Evolutionary conservation across 2,329 filamentous ascomycete genomes (phyloP), one percentile per base, ranked within the genome.

Genomic region (Cadophora sp.): DNA sequence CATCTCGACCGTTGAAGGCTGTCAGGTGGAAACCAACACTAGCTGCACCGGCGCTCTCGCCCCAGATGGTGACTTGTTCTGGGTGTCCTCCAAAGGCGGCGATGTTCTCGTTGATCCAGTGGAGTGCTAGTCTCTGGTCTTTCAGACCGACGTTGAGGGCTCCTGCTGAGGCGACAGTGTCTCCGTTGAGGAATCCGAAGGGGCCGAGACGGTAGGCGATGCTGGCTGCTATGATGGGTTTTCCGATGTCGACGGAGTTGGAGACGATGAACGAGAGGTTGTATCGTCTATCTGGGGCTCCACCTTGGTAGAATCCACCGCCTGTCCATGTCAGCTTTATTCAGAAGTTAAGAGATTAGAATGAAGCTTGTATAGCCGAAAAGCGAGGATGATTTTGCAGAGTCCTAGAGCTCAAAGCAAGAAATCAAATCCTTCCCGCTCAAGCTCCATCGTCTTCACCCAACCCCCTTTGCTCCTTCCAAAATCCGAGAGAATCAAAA

Each of bases 171-270:
- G 81, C 79, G 18, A 86, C 81, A 64, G 84, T 71, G 14, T 78
- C 77, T 1, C 85, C 87, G 22, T 85, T 83, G 58, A 91, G 77
- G 78, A 94, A 93, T 0, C 91, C 91, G 73, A 92, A 80, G 1
- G 85, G 83, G 3, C 87, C 86, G 41, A 91, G 83, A 5, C 90
- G 83, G 75, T 91, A 87, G 76, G 84, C 85, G 73, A 89, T 83
- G 74, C 82, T 84, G 61, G 89, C 64, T 78, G 8, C 83, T 76
- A 79, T 84, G 87, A 33, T 70, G 11, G 71, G 71, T 9, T 68
- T 70, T 1, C 64, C 64, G 39, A 69, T 80, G 7, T 76, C 69
- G 8, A 80, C 77, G 0, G 81, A 79, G 50, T 82, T 80, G 16
- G 79, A 69, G 1, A 89, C 83, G 56, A 89, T 83, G 67, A 83